Percentiles rank a stretch among this genome's conserved stretches.
Conservation (phyloP, 257 asterid genomes). For the Ocimum tenuiflorum region DNA sequence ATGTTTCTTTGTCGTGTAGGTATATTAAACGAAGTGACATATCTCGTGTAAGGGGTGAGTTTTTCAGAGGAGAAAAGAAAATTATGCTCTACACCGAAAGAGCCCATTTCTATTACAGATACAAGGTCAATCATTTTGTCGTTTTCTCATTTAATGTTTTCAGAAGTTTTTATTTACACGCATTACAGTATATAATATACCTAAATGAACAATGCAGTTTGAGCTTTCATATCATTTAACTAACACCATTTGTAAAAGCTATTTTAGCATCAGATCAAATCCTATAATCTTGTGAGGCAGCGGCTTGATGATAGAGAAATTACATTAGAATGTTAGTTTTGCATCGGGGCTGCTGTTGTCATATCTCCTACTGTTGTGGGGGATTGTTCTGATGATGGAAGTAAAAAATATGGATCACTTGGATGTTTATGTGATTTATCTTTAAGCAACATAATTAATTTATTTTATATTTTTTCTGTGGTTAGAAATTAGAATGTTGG, state of each 20-base stretch:
- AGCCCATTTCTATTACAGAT: constrained; percentile 95
- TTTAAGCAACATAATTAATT: too few relatives aligned
- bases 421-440: too few relatives aligned
- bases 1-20: constrained; percentile 32
- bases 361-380: neutral
- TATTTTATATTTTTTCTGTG: too few relatives aligned
- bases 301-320: neutral
- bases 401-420: too few relatives aligned
- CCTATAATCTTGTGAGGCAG: neutral
- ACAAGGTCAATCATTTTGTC: constrained; percentile 50
- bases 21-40: constrained; percentile 70
- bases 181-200: neutral
- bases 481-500: too few relatives aligned
- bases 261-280: neutral
- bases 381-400: neutral
- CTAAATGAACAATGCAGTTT: neutral
- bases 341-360: neutral
- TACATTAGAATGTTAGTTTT: neutral
- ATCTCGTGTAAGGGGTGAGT: constrained; percentile 81
- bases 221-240: neutral
- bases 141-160: neutral
- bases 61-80: constrained; percentile 68
- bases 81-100: constrained; percentile 91
- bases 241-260: neutral
- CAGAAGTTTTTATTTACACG: neutral